These are phyloP conservation scores for Silene coronaria DNA, from an alignment of 179 eudicot genomes.

Conservation along the genomic window DNA sequence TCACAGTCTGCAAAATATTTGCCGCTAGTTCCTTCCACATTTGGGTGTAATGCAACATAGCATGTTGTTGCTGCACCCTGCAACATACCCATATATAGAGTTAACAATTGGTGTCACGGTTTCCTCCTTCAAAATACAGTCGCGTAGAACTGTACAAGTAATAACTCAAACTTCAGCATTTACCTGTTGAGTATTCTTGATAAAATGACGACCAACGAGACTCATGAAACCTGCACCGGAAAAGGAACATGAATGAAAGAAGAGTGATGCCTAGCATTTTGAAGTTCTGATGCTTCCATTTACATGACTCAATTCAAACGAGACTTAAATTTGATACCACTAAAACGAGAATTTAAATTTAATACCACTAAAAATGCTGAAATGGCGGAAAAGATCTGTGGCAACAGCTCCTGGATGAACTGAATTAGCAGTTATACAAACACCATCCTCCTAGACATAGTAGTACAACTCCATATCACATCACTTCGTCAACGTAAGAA, in stretches of 20 bases:
- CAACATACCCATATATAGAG: background rate
- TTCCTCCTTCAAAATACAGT: background rate
- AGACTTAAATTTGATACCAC: no score
- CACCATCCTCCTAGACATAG: conserved; percentile 47
- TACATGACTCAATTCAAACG: background rate
- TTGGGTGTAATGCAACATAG: conserved; percentile 72
- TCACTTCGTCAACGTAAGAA: background rate
- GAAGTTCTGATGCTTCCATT: background rate
- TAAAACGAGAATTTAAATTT: background rate
- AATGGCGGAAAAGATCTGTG: conserved; percentile 54
- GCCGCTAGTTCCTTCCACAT: conserved; percentile 47
- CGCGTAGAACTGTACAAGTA: background rate
- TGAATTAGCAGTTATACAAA: conserved; percentile 55
- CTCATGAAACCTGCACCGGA: conserved; percentile 40
- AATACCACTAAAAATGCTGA: conserved; percentile 42
- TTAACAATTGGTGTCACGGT: background rate
- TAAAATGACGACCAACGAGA: conserved; percentile 36
- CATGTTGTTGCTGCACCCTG: conserved; percentile 93
- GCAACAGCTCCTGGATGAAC: conserved; percentile 60
- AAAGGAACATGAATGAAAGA: background rate
- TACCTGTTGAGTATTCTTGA: conserved; percentile 60
- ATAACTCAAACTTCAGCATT: background rate
- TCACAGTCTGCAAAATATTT: conserved; percentile 74
- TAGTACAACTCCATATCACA: background rate
- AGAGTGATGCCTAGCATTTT: background rate